Base-by-base conservation (phyloP, 2,329 filamentous ascomycete species). In the Trichoderma polysporum region DNA sequence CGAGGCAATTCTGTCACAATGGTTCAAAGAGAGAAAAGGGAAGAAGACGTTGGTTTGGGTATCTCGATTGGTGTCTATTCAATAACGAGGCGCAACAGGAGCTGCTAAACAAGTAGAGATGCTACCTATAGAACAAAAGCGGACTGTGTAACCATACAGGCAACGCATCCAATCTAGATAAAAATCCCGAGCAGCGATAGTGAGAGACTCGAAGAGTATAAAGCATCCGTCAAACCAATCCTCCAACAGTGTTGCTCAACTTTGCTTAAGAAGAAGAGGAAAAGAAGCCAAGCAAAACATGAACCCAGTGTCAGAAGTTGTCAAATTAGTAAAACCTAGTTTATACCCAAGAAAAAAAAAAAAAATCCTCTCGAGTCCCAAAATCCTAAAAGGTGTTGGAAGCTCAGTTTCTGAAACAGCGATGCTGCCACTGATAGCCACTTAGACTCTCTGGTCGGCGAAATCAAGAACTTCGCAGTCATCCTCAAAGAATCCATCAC, bases 381-480 rank as follows among this genome's bases (percentile, higher is more conserved):
- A 39, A 50, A 39, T 33, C 33, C 54, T n/a, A 35, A 17, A 17
- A 63, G 33, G 31, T 22, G 31, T 7, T 37, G 29, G 50, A 27
- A 22, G 49, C 45, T 66, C 49, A 39, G 41, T 56, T 35, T 19
- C 17, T 29, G 29, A 49, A 27, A 47, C 39, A 15, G 47, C 35
- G 33, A 31, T 8, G 17, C 50, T n/a, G 29, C 22, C 4, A 37
- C n/a, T 33, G 25, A 22, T 35, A 67, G 47, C 59, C 58, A 56
- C 68, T 83, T 76, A 90, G 35, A 89, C 87, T 75, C 87, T 81
- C 78, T 90, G 87, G 73, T 88, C 87, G 27, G 93, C 91, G 85
- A 95, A 96, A 79, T 97, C 93, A 69, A 97, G 85, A 66, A 97
- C 91, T 76, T 97, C 93, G 72, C 92, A 95, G 75, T 96, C 93